phyloP scores from a whole-genome alignment of 768 basidiomycete species.

The Tephrocybe sp. region DNA sequence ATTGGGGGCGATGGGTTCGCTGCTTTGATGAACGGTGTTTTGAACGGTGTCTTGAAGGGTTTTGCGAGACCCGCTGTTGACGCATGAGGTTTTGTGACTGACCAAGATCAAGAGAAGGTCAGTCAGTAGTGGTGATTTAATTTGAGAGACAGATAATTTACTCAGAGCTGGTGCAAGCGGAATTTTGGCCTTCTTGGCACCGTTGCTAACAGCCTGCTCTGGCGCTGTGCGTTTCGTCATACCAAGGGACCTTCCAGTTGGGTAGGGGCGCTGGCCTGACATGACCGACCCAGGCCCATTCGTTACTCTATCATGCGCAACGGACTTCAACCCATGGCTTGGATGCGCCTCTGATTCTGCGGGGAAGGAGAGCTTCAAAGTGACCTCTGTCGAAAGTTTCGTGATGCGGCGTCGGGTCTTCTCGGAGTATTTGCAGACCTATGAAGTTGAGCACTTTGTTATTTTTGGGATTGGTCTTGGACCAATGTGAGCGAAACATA shows the following conservation, averaged over 20 bases:
- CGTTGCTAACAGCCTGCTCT: slow-evolving; percentile 2
- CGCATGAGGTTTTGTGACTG: slow-evolving; percentile 47
- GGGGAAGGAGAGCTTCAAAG: slow-evolving; percentile 20
- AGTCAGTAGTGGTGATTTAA: no score
- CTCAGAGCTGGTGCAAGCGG: slow-evolving; percentile 30
- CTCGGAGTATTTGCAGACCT: slow-evolving; percentile 81
- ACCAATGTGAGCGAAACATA: slow-evolving; percentile 30
- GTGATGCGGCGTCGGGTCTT: slow-evolving; percentile 50
- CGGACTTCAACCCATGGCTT: slow-evolving; percentile 1
- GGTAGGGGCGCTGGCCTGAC: background rate
- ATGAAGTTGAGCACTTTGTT: background rate
- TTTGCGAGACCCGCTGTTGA: slow-evolving; percentile 42
- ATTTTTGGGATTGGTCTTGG: background rate
- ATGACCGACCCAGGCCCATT: background rate
- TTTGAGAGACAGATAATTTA: no score
- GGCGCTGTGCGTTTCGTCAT: slow-evolving; percentile 11
- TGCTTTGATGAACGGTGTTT: background rate
- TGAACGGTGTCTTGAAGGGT: slow-evolving; percentile 48
- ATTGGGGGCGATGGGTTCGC: background rate
- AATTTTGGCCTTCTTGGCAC: slow-evolving; percentile 33
- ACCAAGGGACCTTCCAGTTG: slow-evolving; percentile 7
- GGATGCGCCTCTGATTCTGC: slow-evolving; percentile 1
- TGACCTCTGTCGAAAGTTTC: slow-evolving; percentile 44
- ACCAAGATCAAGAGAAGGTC: background rate
- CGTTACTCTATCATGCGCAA: background rate